A percentile compares a stretch with the other conserved stretches of the same genome.
phyloP scores from a whole-genome alignment of 2,329 filamentous ascomycete species.

The Colletotrichum sp. region DNA sequence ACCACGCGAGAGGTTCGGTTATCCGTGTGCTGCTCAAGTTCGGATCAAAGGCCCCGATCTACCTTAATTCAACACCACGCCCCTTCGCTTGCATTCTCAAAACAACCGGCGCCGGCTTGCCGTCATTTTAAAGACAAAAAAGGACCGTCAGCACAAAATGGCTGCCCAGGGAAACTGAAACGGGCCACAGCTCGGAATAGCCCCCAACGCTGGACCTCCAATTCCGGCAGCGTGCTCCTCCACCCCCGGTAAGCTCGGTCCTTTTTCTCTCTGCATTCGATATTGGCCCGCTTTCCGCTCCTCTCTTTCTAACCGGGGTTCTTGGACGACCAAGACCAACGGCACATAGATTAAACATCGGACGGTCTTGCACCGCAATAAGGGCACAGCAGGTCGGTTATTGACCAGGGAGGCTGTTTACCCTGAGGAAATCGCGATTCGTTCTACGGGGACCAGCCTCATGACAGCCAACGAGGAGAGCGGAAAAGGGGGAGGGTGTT shows the following conservation, averaged over 20 bases:
- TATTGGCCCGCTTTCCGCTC: background rate
- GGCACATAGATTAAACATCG: background rate
- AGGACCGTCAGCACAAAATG: background rate
- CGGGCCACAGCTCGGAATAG: background rate
- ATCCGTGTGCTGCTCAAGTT: background rate
- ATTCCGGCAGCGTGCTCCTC: background rate
- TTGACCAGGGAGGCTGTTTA: background rate
- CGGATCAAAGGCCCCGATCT: background rate
- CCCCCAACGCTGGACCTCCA: background rate
- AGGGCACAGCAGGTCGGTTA: background rate
- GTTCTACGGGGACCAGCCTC: background rate
- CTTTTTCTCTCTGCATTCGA: background rate
- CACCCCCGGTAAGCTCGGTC: background rate
- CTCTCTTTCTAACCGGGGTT: background rate
- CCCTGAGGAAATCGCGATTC: background rate
- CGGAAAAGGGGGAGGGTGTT: background rate
- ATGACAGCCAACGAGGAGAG: background rate
- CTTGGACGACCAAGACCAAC: background rate
- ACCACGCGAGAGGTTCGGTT: background rate
- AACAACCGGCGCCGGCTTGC: background rate
- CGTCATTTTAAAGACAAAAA: background rate
- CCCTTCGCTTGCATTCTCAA: background rate
- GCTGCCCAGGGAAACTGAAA: background rate
- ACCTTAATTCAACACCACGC: background rate
- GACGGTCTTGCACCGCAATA: background rate